Base-by-base conservation (phyloP, 2,329 filamentous ascomycete genomes). In the Tolypocladium guangdongense region DNA sequence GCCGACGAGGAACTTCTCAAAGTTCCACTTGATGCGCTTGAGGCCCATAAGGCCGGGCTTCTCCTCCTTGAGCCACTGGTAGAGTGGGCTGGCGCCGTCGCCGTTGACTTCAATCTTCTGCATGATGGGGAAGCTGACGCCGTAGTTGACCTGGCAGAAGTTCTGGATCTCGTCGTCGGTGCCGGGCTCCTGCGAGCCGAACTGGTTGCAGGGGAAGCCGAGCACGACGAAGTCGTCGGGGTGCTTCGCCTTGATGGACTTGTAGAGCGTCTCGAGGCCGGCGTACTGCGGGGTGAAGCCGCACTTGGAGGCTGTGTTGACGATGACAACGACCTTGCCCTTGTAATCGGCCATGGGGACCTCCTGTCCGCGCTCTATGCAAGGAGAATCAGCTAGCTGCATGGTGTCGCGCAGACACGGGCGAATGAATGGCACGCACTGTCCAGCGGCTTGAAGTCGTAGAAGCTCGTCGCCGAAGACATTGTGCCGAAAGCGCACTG, bases 121-220 rank as follows among this genome's bases (percentile, higher is more conserved):
- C 65, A 97, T 76, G 59, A 97, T 83, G 60, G 92, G 90, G 78
- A 97, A 97, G 50, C 78, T 84, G 60, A 96, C 90, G 69, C 91
- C 68, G 71, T 96, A 96, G 80, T 96, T 97, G 70, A 93, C 56
- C 75, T 90, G 87, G 80, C 91, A 97, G 75, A 90, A 91, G 60
- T 74, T 74, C 73, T 90, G 86, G 70, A 92, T 91, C 53, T 90
- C 83, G 55, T 90, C 87, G 70, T 90, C 80, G 69, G 76, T 78
- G 64, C 89, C 90, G 33, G 92, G 92, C 68, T 97, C 93, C 74
- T 99, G 93, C 61, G 74, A 73, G 65, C 85, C 88, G 73, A 99
- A 99, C 74, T 99, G 93, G 80, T 97, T 99, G 84, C 92, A 97
- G 54, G 93, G 93, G 76, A 99, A 97, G 63, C 91, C 93, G 66